A percentile compares a stretch with the other conserved stretches of the same genome.
These are phyloP conservation scores for Phytophthora sp. DNA, from an alignment of 352 stramenopile genomes.

Conservation along the genomic window DNA sequence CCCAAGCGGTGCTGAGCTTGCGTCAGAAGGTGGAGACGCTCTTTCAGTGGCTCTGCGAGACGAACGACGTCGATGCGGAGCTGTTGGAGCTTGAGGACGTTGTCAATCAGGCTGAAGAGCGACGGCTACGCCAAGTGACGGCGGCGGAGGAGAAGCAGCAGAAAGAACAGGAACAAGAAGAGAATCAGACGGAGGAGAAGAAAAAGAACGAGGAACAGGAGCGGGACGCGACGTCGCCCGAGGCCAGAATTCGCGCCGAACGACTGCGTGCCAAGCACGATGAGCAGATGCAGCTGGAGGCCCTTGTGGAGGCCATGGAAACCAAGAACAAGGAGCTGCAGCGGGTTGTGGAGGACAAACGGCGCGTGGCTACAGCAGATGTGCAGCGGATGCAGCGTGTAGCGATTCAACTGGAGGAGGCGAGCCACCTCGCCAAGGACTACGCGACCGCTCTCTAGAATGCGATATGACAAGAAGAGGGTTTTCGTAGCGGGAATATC, in stretches of 20 bases:
- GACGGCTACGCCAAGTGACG: conserved; percentile 42
- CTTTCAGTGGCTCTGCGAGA: conserved; percentile 59
- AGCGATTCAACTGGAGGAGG: conserved; percentile 44
- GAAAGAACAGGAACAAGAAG: conserved; percentile 12
- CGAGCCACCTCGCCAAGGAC: conserved; percentile 45
- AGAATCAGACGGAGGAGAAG: conserved; percentile 11
- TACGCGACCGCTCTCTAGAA: conserved; percentile 40
- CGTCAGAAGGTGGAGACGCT: conserved; percentile 59
- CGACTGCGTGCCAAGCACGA: conserved; percentile 59
- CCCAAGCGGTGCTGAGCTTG: conserved; percentile 58
- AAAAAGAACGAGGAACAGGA: conserved; percentile 5
- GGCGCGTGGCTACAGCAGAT: conserved; percentile 46
- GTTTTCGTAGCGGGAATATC: conserved; percentile 12
- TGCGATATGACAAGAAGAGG: not conserved
- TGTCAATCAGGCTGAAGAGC: conserved; percentile 51
- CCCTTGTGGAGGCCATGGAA: conserved; percentile 44
- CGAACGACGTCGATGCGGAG: conserved; percentile 55
- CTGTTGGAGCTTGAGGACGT: conserved; percentile 56
- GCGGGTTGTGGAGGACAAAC: conserved; percentile 49
- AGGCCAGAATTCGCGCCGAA: conserved; percentile 49
- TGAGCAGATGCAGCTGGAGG: conserved; percentile 54
- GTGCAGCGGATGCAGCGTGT: conserved; percentile 51
- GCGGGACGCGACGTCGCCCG: conserved; percentile 31
- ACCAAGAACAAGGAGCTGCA: conserved; percentile 54
- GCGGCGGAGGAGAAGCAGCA: conserved; percentile 27